Percentiles rank a stretch among this genome's conserved stretches.
phyloP scores from a whole-genome alignment of 2,329 filamentous ascomycete species.

The Chrysoporthe austroafricana region DNA sequence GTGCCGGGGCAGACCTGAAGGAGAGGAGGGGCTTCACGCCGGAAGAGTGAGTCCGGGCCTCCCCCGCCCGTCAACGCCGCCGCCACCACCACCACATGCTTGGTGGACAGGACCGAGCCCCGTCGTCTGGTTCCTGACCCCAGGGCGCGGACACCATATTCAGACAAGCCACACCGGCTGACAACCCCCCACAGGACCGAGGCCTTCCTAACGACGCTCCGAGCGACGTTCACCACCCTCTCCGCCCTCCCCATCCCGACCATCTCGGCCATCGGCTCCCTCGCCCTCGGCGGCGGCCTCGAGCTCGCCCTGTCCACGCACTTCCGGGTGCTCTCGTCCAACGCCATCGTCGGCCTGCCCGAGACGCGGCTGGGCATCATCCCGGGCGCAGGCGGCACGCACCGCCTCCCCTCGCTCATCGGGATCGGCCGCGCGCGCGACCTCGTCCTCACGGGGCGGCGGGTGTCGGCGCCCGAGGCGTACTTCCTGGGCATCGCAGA shows the following conservation, averaged over 20 bases:
- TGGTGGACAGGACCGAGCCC: too few species aligned
- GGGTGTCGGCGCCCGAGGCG: slow-evolving; percentile 80
- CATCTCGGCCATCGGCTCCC: slow-evolving; percentile 82
- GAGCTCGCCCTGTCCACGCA: slow-evolving; percentile 90
- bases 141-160: too few species aligned
- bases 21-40: slow-evolving; percentile 77
- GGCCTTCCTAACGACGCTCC: slow-evolving; percentile 77
- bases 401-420: slow-evolving; percentile 80
- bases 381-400: slow-evolving; percentile 91
- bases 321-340: slow-evolving; percentile 83
- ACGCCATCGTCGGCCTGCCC: slow-evolving; percentile 78
- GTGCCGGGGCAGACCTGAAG: slow-evolving; percentile 92
- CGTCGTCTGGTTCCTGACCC: too few species aligned
- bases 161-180: neutral
- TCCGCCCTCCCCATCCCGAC: slow-evolving; percentile 82
- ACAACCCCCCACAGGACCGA: slow-evolving; percentile 61
- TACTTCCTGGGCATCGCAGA: slow-evolving; percentile 92
- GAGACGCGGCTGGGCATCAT: slow-evolving; percentile 94
- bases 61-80: neutral
- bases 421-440: slow-evolving; percentile 84
- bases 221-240: slow-evolving; percentile 74
- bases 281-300: slow-evolving; percentile 89
- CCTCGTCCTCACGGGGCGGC: slow-evolving; percentile 86
- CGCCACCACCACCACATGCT: neutral
- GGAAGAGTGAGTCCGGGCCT: slow-evolving; percentile 67